Conservation (phyloP, 140 eudicot genomes). For the Cichorium intybus region DNA sequence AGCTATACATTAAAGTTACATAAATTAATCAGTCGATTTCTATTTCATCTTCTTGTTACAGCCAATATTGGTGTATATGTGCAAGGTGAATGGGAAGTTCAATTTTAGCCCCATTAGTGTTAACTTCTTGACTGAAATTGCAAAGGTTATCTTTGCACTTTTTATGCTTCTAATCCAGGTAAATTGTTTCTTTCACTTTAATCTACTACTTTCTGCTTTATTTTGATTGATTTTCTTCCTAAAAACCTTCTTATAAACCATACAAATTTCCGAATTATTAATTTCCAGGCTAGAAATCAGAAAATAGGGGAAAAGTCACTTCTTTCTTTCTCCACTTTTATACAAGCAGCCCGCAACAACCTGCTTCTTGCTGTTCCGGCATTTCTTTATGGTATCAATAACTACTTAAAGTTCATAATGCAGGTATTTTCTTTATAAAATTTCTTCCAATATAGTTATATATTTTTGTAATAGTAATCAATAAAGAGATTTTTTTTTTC, state of each 20-base stretch:
- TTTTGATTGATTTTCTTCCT: background rate
- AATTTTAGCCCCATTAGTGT: constrained; percentile 98
- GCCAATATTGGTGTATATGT: constrained; percentile 96
- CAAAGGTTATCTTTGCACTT: constrained; percentile 86
- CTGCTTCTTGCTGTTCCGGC: constrained; percentile 98
- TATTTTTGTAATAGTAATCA: too few relatives aligned
- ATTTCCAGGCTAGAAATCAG: constrained; percentile 69
- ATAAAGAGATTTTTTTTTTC: constrained; percentile 21
- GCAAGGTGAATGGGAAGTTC: constrained; percentile 97
- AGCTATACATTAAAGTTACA: constrained; percentile 3
- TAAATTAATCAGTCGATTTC: constrained; percentile 8
- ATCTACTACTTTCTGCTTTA: background rate
- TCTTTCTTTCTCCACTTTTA: constrained; percentile 54
- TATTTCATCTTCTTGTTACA: constrained; percentile 33
- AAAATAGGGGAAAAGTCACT: constrained; percentile 68
- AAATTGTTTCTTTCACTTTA: constrained; percentile 8
- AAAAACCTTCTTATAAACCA: background rate
- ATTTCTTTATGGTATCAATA: constrained; percentile 88
- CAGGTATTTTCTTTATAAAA: constrained; percentile 59
- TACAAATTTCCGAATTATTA: constrained; percentile 1
- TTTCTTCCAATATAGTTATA: constrained; percentile 2
- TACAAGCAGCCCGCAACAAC: constrained; percentile 97
- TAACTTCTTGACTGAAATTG: constrained; percentile 87
- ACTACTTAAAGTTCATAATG: constrained; percentile 93
- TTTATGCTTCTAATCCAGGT: constrained; percentile 93